Evolutionary conservation across 306 rosid species (phyloP).

Genomic region (Rosa rugosa): DNA sequence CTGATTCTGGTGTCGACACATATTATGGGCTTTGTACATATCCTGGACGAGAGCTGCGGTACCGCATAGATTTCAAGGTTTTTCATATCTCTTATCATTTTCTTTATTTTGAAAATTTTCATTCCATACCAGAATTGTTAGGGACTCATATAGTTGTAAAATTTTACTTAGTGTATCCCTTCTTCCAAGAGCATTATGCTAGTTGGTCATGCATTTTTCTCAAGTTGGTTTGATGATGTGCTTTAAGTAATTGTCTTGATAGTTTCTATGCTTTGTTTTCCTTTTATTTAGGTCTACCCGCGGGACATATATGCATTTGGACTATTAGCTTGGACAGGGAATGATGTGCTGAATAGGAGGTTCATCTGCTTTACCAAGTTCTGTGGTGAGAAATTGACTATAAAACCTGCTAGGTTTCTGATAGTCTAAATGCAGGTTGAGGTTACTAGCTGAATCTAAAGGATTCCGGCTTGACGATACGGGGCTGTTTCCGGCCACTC

Average conservation of each 20-base stretch:
- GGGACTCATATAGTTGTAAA: neutral
- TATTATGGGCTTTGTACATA: constrained; percentile 90
- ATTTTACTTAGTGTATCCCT: neutral
- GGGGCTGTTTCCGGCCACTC: constrained; percentile 72
- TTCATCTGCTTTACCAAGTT: constrained; percentile 32
- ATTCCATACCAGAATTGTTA: neutral
- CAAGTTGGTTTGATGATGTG: neutral
- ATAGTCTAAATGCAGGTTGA: constrained; percentile 59
- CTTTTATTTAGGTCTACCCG: constrained; percentile 66
- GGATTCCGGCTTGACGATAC: constrained; percentile 93
- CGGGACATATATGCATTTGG: constrained; percentile 87
- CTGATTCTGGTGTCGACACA: constrained; percentile 89
- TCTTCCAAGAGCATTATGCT: neutral
- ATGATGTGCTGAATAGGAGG: constrained; percentile 91
- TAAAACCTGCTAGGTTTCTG: neutral
- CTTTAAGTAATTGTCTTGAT: neutral
- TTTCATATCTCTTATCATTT: neutral
- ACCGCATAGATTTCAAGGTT: constrained; percentile 90
- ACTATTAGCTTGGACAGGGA: constrained; percentile 88
- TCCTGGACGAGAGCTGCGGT: constrained; percentile 83
- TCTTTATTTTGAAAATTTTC: neutral
- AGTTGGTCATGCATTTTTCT: neutral
- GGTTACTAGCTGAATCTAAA: constrained; percentile 81
- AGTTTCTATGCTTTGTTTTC: neutral
- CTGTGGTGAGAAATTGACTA: neutral